Conservation (phyloP, 768 basidiomycete genomes). For the Boletellus sp. region DNA sequence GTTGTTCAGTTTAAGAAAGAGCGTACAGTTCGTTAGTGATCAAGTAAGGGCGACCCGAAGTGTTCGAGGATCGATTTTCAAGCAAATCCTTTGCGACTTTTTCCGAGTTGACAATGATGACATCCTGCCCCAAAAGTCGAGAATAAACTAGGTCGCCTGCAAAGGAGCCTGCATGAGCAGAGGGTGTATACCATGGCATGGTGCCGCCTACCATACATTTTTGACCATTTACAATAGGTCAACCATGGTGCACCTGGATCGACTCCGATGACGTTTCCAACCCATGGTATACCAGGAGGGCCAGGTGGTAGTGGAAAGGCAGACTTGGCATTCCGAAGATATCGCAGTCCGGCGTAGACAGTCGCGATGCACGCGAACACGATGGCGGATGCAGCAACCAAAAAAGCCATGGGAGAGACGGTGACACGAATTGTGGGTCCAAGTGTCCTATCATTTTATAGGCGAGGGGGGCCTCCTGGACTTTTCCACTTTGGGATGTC, state of each 20-base stretch:
- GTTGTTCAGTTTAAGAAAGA: neutral
- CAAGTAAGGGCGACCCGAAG: constrained; percentile 45
- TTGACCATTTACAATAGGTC: neutral
- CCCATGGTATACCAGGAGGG: neutral
- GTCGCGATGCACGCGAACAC: neutral
- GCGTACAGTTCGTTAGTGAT: constrained; percentile 14
- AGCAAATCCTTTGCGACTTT: constrained; percentile 9
- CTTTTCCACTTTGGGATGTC: neutral
- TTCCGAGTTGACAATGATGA: constrained; percentile 8
- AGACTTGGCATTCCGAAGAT: neutral
- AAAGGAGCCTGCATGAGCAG: neutral
- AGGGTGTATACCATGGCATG: neutral
- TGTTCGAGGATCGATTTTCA: constrained; percentile 41
- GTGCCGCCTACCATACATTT: constrained; percentile 3
- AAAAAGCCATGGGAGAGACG: neutral
- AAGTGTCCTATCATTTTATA: neutral
- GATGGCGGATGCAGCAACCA: neutral
- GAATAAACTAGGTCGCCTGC: constrained; percentile 7
- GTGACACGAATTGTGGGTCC: neutral
- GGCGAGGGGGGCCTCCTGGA: neutral
- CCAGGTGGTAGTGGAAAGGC: neutral
- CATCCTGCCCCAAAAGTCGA: neutral
- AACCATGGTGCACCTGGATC: constrained; percentile 1
- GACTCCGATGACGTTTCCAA: neutral
- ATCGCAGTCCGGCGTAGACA: neutral